Evolutionary conservation across 768 basidiomycete genomes (phyloP), one percentile per base, ranked within the genome.

Genomic region (Plicaturopsis crispa): DNA sequence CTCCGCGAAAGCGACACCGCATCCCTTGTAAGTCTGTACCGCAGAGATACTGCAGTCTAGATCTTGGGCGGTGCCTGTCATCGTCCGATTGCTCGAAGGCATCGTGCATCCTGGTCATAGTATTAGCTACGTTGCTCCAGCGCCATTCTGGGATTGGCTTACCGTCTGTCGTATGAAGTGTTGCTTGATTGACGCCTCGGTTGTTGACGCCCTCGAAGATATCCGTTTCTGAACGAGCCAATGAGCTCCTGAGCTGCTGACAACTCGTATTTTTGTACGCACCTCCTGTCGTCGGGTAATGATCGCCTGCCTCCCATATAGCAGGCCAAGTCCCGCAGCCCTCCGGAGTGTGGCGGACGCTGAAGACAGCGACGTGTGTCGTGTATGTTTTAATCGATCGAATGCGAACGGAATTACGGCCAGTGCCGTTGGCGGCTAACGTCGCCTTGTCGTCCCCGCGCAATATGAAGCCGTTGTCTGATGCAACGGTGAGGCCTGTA

Each of bases 161-260:
- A 54, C 60, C 20, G 2, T 62, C 42, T 37, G 57, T 55, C 8
- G 72, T 67, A 42, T 75, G 73, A 4, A 75, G 55, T 1, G 73
- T 67, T 51, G 65, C 60, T 38, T 72, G 73, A 43, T 76, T 77
- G 23, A 31, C 48, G 0, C 41, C 37, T 41, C 65, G 62, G 18
- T 59, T 42, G 47, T 78, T 75, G 42, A 78, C 72, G 5, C 70
- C 68, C 43, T 78, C 75, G 17, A 76, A 49, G 34, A 75, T 69
- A 44, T 78, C 75, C 23, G 75, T 70, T 49, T 78, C 73, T n/a
- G n/a, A n/a, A n/a, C n/a, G n/a, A n/a, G 31, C 24, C 22, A 32
- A 32, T 36, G 43, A 46, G 31, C 21, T 41, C 23, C n/a, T n/a
- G n/a, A 33, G 35, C 44, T 42, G 26, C 17, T 52, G 39, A 34